These are phyloP conservation scores for Ceriops zippeliana DNA, from an alignment of 345 rosid species.

Conservation along the genomic window DNA sequence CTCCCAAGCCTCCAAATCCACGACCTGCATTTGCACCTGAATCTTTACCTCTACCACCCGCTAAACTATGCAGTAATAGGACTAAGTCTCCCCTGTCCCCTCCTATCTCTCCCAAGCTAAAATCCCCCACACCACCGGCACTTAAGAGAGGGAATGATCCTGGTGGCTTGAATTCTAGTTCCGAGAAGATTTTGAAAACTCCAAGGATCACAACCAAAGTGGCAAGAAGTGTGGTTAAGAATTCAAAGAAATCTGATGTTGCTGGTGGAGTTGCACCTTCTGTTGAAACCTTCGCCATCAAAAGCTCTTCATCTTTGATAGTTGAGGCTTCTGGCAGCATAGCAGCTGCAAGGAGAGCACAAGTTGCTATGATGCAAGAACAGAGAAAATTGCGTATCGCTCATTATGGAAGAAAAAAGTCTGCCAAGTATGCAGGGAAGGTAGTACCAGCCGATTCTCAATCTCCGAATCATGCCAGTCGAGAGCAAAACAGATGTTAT, in stretches of 20 bases:
- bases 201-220: constrained; percentile 19
- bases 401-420: constrained; percentile 63
- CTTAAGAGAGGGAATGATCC: constrained; percentile 29
- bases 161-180: constrained; percentile 21
- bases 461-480: background rate
- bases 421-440: constrained; percentile 30
- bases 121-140: constrained; percentile 32
- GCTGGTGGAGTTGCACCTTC: constrained; percentile 2
- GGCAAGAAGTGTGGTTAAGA: constrained; percentile 15
- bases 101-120: constrained; percentile 53
- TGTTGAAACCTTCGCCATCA: constrained; percentile 5
- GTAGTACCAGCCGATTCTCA: constrained; percentile 26
- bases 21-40: background rate
- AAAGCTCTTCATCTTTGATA: constrained; percentile 17
- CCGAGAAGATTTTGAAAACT: constrained; percentile 26
- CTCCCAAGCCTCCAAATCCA: constrained; percentile 33
- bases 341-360: constrained; percentile 68
- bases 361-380: constrained; percentile 57
- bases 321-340: constrained; percentile 58
- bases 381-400: constrained; percentile 52
- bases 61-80: background rate
- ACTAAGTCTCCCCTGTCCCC: constrained; percentile 41
- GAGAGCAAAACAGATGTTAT: constrained; percentile 56
- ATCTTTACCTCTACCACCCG: constrained; percentile 16
- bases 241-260: constrained; percentile 10